These are phyloP conservation scores for Sporisorium exsertum DNA, from an alignment of 1,284 basidiomycete genomes.

Conservation along the genomic window DNA sequence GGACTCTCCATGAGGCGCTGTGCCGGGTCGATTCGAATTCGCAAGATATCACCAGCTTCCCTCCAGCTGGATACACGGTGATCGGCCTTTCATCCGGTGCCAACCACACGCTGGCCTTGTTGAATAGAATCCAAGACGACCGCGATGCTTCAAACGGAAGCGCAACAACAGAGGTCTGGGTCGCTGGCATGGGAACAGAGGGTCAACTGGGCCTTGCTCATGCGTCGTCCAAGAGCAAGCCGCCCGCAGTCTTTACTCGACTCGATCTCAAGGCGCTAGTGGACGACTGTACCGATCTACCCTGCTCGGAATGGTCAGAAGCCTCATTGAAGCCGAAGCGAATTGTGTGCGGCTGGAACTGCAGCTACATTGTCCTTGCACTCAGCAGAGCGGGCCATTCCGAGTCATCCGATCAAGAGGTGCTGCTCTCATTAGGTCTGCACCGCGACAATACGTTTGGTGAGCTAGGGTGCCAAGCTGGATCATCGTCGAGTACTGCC, in stretches of 20 bases:
- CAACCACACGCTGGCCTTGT: conserved; percentile 45
- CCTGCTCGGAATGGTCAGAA: background rate
- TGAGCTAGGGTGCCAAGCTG: conserved; percentile 25
- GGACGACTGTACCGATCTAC: background rate
- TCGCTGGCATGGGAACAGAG: conserved; percentile 23
- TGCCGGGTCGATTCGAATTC: conserved; percentile 3
- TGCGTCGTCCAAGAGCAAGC: background rate
- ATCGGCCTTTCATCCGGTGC: conserved; percentile 34
- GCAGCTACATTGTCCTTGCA: conserved; percentile 38
- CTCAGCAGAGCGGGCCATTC: no score
- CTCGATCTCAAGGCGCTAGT: conserved; percentile 19
- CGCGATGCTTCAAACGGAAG: background rate
- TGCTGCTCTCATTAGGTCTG: conserved; percentile 36
- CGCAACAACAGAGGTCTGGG: conserved; percentile 22
- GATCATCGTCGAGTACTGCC: background rate
- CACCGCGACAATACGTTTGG: conserved; percentile 39
- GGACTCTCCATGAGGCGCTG: conserved; percentile 13
- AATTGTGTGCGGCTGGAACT: conserved; percentile 47
- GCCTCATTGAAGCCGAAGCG: conserved; percentile 10
- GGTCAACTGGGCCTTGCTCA: conserved; percentile 33
- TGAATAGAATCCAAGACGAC: background rate
- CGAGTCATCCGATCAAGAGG: conserved; percentile 6
- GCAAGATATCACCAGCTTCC: conserved; percentile 14
- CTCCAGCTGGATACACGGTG: conserved; percentile 17
- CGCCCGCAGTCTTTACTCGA: conserved; percentile 12